A percentile compares a stretch with the other conserved stretches of the same genome.
Evolutionary conservation across 106 monocot genomes (phyloP).

Genomic region (Allium sativum): DNA sequence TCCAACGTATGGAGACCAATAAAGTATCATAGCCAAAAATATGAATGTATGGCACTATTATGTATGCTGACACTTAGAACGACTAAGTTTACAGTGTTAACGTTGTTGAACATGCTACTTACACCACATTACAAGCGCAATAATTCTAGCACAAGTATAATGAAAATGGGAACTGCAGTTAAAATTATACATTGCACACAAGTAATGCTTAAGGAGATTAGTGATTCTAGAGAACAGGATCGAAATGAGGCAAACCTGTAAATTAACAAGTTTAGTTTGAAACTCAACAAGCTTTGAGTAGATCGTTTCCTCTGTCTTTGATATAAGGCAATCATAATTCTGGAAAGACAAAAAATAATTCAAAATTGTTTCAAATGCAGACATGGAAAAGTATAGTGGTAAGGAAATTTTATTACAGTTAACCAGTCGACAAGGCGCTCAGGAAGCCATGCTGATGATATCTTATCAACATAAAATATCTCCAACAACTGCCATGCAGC

Average conservation of each 20-base stretch:
- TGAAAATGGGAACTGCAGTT: too few relatives aligned
- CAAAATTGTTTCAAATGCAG: background rate
- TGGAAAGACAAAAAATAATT: conserved; percentile 12
- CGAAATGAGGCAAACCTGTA: conserved; percentile 42
- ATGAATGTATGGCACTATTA: too few relatives aligned
- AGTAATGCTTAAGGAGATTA: background rate
- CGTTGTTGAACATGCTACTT: too few relatives aligned
- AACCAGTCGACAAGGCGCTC: conserved; percentile 91
- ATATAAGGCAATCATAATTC: conserved; percentile 77
- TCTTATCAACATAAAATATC: conserved; percentile 85
- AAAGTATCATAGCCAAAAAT: too few relatives aligned
- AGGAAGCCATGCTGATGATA: conserved; percentile 66
- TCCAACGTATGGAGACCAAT: too few relatives aligned
- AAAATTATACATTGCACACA: too few relatives aligned
- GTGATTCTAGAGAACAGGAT: background rate
- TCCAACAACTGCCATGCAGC: conserved; percentile 86
- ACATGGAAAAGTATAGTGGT: background rate
- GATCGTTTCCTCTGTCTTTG: conserved; percentile 29
- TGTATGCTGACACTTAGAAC: too few relatives aligned
- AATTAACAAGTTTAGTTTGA: conserved; percentile 64
- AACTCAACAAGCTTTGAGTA: conserved; percentile 44
- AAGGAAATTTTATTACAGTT: conserved; percentile 62
- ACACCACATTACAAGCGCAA: too few relatives aligned
- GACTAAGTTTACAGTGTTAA: too few relatives aligned
- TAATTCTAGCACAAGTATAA: too few relatives aligned